Base-by-base conservation (phyloP, 2,329 filamentous ascomycete species). In the Orbilia ellipsospora region DNA sequence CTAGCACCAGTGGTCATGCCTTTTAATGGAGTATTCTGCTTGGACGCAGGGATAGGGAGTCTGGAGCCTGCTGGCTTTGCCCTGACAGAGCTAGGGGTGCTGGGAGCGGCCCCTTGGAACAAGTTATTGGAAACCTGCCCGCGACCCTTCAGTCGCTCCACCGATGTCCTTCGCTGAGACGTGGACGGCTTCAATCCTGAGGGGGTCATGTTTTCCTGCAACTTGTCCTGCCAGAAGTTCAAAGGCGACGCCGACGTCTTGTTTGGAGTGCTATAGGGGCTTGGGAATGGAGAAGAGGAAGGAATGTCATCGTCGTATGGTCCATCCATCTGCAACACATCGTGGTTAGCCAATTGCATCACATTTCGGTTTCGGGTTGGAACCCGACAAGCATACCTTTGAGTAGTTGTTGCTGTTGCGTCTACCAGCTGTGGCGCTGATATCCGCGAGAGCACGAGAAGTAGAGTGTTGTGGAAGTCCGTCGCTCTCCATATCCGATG, bases 91-190 rank as follows among this genome's bases (percentile, higher is more conserved):
- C 62, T 52, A 18, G 72, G 91, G 84, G 78, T 89, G 88, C 67
- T 90, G 87, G 28, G 94, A 93, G 82, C 97, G 31, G 6, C 31
- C 97, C 84, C 96, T 92, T 93, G 93, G 82, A 97, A 92, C 86
- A 98, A 97, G 87, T 94, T 97, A 85, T 97, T 98, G 87, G 94
- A 97, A 80, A 99, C 95, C 75, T 95, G 91, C 66, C 94, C 97
- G 36, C 93, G 94, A 82, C 90, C 92, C 84, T 97, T 96, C 73
- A 99, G 87, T 81, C 94, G 94, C 86, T 99, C 95, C 79, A 99
- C 94, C 16, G 94, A 98, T 54, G 92, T 92, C 81, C 94, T 90
- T 80, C 92, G 70, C 89, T 90, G 92, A 89, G 90, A 90, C 6
- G 90, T 88, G 89, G 51, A 69, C 7, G 72, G 23, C 55, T 67